phyloP scores from a whole-genome alignment of 129 eudicot species.

The Chrysanthemum makinoi region DNA sequence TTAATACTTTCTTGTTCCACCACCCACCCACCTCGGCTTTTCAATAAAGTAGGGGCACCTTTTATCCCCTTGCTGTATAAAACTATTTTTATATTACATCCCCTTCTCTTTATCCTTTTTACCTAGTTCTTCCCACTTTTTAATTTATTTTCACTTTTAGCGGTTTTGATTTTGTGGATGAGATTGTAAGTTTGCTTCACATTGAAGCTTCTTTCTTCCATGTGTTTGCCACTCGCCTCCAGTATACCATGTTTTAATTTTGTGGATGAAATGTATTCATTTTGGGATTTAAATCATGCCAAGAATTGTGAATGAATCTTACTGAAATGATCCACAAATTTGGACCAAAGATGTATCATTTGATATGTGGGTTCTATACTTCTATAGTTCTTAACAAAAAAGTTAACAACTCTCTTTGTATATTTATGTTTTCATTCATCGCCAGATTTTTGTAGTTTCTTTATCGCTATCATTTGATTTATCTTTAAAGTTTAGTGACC shows the following conservation, averaged over 20 bases:
- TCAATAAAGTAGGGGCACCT: slow-evolving; percentile 33
- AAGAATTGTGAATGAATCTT: neutral
- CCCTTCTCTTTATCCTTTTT: slow-evolving; percentile 19
- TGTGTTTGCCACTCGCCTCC: slow-evolving; percentile 26
- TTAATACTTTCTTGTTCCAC: slow-evolving; percentile 29
- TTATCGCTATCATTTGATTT: neutral
- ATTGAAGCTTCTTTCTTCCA: slow-evolving; percentile 33
- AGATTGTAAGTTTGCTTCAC: slow-evolving; percentile 29
- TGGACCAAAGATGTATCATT: neutral
- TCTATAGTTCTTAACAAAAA: too few relatives aligned
- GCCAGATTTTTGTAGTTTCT: neutral
- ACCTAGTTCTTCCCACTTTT: slow-evolving; percentile 13
- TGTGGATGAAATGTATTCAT: slow-evolving; percentile 5
- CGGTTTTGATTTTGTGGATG: slow-evolving; percentile 35
- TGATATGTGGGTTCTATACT: neutral
- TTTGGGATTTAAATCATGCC: neutral
- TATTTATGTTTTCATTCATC: neutral
- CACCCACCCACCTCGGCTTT: slow-evolving; percentile 40
- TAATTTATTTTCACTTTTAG: neutral
- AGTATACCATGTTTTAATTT: slow-evolving; percentile 7
- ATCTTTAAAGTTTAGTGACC: neutral
- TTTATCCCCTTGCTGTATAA: slow-evolving; percentile 25
- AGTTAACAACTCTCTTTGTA: too few relatives aligned
- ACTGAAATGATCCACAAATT: neutral
- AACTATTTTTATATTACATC: slow-evolving; percentile 20